Evolutionary conservation across 768 basidiomycete genomes (phyloP).

Genomic region (Boletus tomentosulus): DNA sequence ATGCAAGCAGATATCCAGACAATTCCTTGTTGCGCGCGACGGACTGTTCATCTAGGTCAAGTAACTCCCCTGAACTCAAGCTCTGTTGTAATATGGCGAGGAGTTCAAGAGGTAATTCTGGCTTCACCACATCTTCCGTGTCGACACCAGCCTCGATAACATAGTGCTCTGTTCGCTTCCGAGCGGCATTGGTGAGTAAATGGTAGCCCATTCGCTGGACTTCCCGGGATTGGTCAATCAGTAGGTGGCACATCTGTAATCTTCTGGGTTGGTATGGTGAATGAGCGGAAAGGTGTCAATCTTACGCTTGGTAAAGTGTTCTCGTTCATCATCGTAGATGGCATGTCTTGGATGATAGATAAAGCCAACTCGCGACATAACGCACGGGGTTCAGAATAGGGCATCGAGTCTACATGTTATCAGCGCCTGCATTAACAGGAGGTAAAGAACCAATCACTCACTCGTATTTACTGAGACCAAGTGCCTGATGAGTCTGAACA

Average conservation of each 20-base stretch:
- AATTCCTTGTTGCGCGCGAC: constrained; percentile 34
- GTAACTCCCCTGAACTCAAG: constrained; percentile 37
- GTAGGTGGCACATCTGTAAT: constrained; percentile 72
- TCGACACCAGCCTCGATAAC: constrained; percentile 88
- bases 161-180: constrained; percentile 72
- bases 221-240: constrained; percentile 56
- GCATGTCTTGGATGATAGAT: constrained; percentile 62
- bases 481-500: constrained; percentile 58
- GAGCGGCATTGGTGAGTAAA: constrained; percentile 65
- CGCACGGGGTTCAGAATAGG: constrained; percentile 54
- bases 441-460: constrained; percentile 28
- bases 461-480: constrained; percentile 53
- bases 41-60: constrained; percentile 40
- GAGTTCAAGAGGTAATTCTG: constrained; percentile 64
- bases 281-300: not conserved
- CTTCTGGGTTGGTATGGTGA: not conserved
- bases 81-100: constrained; percentile 55
- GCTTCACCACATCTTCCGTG: constrained; percentile 48
- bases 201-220: constrained; percentile 79
- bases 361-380: constrained; percentile 66
- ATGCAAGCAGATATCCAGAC: constrained; percentile 72
- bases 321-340: constrained; percentile 56
- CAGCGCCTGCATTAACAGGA: not conserved
- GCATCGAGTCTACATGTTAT: constrained; percentile 9
- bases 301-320: constrained; percentile 62